Evolutionary conservation across 139 green algal genomes (phyloP).

Genomic region (Spirogloea muscicola): DNA sequence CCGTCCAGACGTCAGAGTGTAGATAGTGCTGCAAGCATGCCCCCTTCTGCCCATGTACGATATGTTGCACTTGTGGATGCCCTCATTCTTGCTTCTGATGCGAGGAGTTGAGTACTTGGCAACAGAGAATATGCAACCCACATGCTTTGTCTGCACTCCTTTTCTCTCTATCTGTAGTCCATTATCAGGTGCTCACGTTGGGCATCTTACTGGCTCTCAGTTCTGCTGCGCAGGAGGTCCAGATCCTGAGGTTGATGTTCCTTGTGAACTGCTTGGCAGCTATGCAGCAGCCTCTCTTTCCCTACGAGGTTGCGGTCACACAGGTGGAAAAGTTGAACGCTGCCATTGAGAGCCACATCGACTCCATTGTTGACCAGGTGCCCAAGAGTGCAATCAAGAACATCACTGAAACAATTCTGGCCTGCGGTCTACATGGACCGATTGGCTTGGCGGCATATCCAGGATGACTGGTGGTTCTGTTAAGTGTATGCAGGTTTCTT

Average conservation of each 20-base stretch:
- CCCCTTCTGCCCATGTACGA: too few species aligned
- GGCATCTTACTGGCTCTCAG: not conserved
- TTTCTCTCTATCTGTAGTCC: not conserved
- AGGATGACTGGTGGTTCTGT: too few species aligned
- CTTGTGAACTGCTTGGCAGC: conserved; percentile 45
- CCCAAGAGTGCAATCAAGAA: too few species aligned
- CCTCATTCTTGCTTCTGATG: not conserved
- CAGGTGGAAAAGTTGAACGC: not conserved
- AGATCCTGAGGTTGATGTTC: conserved; percentile 29
- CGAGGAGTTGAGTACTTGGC: not conserved
- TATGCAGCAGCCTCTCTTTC: conserved; percentile 9
- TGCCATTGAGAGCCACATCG: conserved; percentile 12
- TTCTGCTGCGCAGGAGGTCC: conserved; percentile 1
- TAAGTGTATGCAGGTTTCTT: too few species aligned
- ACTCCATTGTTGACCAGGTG: conserved; percentile 3
- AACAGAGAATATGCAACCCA: not conserved
- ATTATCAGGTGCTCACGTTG: not conserved
- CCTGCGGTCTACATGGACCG: too few species aligned
- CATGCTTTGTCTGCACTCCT: not conserved
- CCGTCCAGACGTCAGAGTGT: too few species aligned
- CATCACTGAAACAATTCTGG: too few species aligned
- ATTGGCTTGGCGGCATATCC: too few species aligned
- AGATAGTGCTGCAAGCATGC: too few species aligned
- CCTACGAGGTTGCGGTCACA: not conserved
- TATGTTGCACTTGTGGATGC: too few species aligned